Evolutionary conservation across 495 filamentous ascomycete species (phyloP), one percentile per base, ranked within the genome.

Genomic region (Penicillium coprophilum): DNA sequence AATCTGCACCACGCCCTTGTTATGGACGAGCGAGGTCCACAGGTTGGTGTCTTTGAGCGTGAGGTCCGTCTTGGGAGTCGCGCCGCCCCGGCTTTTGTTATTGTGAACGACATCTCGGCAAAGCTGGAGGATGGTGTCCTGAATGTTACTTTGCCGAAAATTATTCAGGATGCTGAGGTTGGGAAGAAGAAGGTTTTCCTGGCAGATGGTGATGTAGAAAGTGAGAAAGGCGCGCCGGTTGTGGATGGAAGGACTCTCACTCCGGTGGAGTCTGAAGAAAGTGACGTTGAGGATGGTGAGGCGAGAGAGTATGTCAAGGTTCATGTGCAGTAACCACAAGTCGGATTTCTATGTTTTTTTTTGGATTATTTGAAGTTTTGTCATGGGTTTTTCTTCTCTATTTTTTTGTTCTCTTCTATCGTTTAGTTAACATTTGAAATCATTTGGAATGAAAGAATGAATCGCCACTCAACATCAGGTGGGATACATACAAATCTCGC

Each of bases 101-200:
- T 88, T 63, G 75, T 76, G 0, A 81, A 87, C 55, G 72, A 63
- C 12, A 92, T 92, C 66, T 81, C 75, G 2, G 90, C 89, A 3
- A 91, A 84, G 67, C 68, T 90, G 69, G 83, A 88, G 60, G 82
- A 88, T 69, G 84, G 90, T 58, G 71, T 91, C 23, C 68, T 91
- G 49, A 75, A 72, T 53, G 76, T 91, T n/a, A 80, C 73, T 20
- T 78, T 93, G 11, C 88, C 87, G 3, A 91, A 92, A 75, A 67
- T 72, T 15, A 82, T 86, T n/a, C 43, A 45, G 11, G 53, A 70
- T 31, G 31, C 56, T 4, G 58, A 70, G 45, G 28, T 57, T 20
- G 27, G 19, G 6, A 62, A 64, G 48, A 66, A 71, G 55, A 67
- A 63, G 55, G 54, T 65, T 48, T 43, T 59, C 10, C 47, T 68